Base-by-base conservation (phyloP, 192 early-diverging fungal genomes). In the Phycomyces nitens region DNA sequence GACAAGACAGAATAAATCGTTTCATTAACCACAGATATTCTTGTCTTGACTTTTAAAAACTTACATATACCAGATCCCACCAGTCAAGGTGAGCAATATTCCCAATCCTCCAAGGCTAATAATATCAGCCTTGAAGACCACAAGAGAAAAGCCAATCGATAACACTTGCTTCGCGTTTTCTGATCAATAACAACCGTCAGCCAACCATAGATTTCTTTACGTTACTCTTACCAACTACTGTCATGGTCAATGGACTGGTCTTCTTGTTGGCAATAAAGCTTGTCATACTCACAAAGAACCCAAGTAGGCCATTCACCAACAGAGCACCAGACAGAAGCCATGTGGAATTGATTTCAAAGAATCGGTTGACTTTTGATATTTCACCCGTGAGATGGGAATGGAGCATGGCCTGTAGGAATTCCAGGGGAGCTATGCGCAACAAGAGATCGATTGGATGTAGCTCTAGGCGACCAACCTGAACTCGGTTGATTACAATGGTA, bases 381-480 rank as follows among this genome's bases (percentile, higher is more conserved):
- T 90, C 88, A 42, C 87, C 88, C 1, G 70, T 70, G 0, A 72
- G n/a, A 24, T 68, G 60, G 3, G 80, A 64, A 60, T 77, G 77
- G 5, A 71, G 18, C n/a, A 85, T 29, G n/a, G 79, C 79, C 66
- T 62, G 54, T n/a, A 74, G 21, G 53, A 61, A 74, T 14, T 53
- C 62, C 52, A 67, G 52, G 0, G 89, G 88, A 8, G 84, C 82
- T 85, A 95, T 90, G 14, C 85, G 81, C 41, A 86, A 79, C 21
- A 95, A 77, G 7, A 95, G 75, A 68, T 93, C 92, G 15, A 95
- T 51, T 2, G 94, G 88, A 52, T 88, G 83, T 11, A 94, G 86
- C 51, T 89, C 86, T 24, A 94, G 82, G 12, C 79, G 71, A 50
- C 94, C 92, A 20, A 89, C 88, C 51, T 88, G 83, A 20, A 95